phyloP scores from a whole-genome alignment of 257 asterid species.

The Solanum bulbocastanum region DNA sequence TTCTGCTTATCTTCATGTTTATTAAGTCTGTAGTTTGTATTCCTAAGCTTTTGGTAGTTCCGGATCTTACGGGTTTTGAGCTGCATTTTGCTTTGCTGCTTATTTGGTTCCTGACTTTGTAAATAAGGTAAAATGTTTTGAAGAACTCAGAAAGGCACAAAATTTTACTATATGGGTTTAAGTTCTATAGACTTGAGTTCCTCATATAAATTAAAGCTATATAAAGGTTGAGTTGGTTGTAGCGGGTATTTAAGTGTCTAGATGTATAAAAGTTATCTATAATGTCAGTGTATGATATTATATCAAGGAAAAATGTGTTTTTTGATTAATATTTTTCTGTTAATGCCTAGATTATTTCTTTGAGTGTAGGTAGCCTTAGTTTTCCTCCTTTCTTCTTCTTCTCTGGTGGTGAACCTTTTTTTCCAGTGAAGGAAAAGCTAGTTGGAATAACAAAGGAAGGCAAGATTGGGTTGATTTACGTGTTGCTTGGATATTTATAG shows the following conservation, averaged over 20 bases:
- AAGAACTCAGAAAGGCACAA: background rate
- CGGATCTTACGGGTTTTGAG: constrained; percentile 3
- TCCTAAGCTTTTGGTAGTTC: background rate
- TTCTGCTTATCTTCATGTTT: background rate
- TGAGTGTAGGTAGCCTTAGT: background rate
- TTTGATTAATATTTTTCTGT: background rate
- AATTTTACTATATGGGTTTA: background rate
- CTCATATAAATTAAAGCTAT: background rate
- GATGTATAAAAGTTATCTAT: background rate
- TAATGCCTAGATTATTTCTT: background rate
- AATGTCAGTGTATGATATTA: background rate
- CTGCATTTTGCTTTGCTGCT: background rate
- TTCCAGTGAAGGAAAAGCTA: background rate
- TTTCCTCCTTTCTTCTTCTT: background rate
- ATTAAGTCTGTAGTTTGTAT: background rate
- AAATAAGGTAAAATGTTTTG: background rate
- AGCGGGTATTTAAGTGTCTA: background rate
- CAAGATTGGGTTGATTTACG: background rate
- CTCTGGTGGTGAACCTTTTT: background rate
- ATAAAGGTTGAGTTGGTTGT: background rate
- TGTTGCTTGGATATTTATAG: background rate
- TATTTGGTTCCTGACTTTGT: background rate
- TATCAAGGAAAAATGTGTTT: background rate
- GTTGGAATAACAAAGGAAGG: background rate
- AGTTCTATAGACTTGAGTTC: background rate